Percentiles rank a stretch among this genome's conserved stretches.
These are phyloP conservation scores for Aspergillus coremiiformis DNA, from an alignment of 495 filamentous ascomycete species.

Conservation along the genomic window DNA sequence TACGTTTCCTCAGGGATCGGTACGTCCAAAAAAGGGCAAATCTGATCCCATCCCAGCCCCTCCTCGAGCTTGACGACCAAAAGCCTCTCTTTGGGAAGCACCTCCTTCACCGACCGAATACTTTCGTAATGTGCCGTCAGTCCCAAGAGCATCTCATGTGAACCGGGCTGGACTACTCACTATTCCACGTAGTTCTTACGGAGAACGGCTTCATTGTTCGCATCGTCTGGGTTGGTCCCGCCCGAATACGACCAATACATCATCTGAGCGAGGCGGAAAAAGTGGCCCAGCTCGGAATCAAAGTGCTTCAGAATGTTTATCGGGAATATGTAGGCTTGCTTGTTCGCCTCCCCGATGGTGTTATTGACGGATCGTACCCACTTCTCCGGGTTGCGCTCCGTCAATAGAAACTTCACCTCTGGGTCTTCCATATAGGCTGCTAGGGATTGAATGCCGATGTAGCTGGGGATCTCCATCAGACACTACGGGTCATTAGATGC, in stretches of 20 bases:
- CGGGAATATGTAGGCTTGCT: constrained; percentile 9
- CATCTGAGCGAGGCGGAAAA: constrained; percentile 9
- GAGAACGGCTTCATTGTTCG: constrained; percentile 4
- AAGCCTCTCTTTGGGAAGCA: constrained; percentile 15
- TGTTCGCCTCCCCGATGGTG: constrained; percentile 3
- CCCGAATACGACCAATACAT: constrained; percentile 7
- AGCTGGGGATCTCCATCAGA: constrained; percentile 17
- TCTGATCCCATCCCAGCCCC: constrained; percentile 19
- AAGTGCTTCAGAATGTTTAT: constrained; percentile 20
- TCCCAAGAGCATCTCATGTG: no score
- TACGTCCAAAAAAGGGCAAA: constrained; percentile 22
- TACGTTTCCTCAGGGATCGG: constrained; percentile 18
- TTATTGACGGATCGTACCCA: constrained; percentile 22
- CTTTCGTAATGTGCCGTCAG: no score
- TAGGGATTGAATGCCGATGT: constrained; percentile 10
- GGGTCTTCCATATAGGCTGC: constrained; percentile 17
- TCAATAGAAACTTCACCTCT: constrained; percentile 25
- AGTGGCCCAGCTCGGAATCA: constrained; percentile 7
- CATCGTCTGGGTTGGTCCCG: background rate
- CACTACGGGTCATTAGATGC: constrained; percentile 2
- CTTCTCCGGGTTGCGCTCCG: constrained; percentile 17
- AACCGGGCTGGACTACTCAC: constrained; percentile 16
- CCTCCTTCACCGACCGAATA: constrained; percentile 16
- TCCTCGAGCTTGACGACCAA: constrained; percentile 17
- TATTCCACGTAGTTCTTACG: constrained; percentile 14